Base-by-base conservation (phyloP, 768 basidiomycete genomes). In the Rickenella mellea region DNA sequence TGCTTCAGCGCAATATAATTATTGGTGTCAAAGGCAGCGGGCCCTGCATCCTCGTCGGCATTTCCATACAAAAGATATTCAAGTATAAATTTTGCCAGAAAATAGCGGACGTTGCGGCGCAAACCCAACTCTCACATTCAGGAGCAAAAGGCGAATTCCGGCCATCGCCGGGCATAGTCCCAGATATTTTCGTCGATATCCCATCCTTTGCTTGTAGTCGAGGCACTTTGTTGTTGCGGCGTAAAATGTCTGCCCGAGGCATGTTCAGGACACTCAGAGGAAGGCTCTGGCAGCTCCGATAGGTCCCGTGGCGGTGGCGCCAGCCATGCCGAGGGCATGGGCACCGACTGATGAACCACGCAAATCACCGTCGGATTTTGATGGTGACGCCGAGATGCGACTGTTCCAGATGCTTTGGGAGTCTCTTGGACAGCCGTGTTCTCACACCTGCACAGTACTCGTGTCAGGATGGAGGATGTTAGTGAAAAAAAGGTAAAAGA, bases 251-350 rank as follows among this genome's bases (percentile, higher is more conserved):
- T 25, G 5, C 15, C 4, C 40, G 17, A 17, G 2, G 36, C n/a
- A 11, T 10, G 6, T 38, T 19, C 7, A 14, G 39, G 1, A 32
- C 25, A 43, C 44, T 64, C 58, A 74, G 42, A 76, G 61, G 17
- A 78, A 59, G 38, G 63, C n/a, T n/a, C n/a, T n/a, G n/a, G n/a
- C 64, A 40, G 69, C 65, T 30, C 76, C 76, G 42, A 74, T 55
- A 32, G 77, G 50, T 17, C 75, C 74, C 54, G 78, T 57, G 28
- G n/a, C n/a, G n/a, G n/a, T n/a, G n/a, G 76, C 25, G 28, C 67
- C 68, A 36, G 70, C 73, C 20, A 76, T 49, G 12, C 73, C 70
- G 49, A 68, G 59, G 1, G n/a, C n/a, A n/a, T n/a, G n/a, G n/a
- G 63, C 52, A 8, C 64, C 56, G 39, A 60, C 49, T 29, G 50